phyloP scores from a whole-genome alignment of 768 basidiomycete species.

The Russula foetens region DNA sequence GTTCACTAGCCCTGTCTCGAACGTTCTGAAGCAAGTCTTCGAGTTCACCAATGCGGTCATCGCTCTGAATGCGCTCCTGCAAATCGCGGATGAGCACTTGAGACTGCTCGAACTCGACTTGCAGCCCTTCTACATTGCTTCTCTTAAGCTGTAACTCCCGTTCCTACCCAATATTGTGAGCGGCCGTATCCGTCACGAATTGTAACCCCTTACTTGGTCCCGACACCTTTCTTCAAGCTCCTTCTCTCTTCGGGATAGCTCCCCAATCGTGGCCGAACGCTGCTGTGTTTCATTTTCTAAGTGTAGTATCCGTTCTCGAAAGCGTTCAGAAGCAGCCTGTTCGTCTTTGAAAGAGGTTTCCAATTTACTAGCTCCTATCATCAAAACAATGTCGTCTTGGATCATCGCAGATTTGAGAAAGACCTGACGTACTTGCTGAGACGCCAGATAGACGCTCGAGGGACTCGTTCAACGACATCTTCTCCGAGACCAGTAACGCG shows the following conservation, averaged over 20 bases:
- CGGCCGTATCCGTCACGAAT: not conserved
- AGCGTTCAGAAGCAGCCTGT: slow-evolving; percentile 11
- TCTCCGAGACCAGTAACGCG: slow-evolving; percentile 53
- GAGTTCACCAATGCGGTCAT: slow-evolving; percentile 70
- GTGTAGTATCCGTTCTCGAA: slow-evolving; percentile 31
- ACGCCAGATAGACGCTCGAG: slow-evolving; percentile 49
- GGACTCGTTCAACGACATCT: slow-evolving; percentile 31
- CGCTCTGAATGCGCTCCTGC: slow-evolving; percentile 75
- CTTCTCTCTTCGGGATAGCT: slow-evolving; percentile 44
- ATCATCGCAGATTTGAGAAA: not conserved
- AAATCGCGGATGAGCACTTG: slow-evolving; percentile 59
- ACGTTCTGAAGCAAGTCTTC: slow-evolving; percentile 69
- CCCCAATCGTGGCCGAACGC: slow-evolving; percentile 32
- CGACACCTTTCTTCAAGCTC: slow-evolving; percentile 41
- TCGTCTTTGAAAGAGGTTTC: slow-evolving; percentile 23
- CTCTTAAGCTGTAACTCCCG: slow-evolving; percentile 64
- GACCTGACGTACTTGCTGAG: slow-evolving; percentile 47
- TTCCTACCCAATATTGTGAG: slow-evolving; percentile 39
- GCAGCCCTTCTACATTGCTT: slow-evolving; percentile 43
- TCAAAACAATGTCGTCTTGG: not conserved
- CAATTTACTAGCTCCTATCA: slow-evolving; percentile 22
- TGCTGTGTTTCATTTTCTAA: slow-evolving; percentile 36
- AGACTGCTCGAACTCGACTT: slow-evolving; percentile 44
- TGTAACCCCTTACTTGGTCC: slow-evolving; percentile 39
- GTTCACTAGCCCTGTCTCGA: slow-evolving; percentile 74